Conservation (phyloP, 1,139 yeast genomes). For the Meyerozyma smithsonii region DNA sequence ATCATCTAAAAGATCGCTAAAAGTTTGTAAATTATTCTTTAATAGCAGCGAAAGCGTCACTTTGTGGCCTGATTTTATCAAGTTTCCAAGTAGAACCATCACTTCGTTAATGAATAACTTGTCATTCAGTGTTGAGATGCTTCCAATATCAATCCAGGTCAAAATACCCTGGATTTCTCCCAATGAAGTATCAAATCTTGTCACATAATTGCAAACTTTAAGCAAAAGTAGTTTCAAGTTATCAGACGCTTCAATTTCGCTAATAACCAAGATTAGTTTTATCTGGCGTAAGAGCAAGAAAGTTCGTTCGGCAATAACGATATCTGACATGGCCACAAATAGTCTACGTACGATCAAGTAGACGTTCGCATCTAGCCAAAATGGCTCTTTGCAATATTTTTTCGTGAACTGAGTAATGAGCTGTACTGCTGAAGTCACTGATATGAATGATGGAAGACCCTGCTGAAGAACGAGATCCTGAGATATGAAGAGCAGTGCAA, state of each 20-base stretch:
- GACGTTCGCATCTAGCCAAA: constrained; percentile 32
- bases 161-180: not conserved
- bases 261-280: constrained; percentile 31
- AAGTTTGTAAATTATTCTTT: not conserved
- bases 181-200: not conserved
- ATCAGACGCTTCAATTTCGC: constrained; percentile 8
- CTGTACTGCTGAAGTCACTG: constrained; percentile 24
- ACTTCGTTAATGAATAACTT: not conserved
- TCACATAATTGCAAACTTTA: not conserved
- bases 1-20: not conserved
- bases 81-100: not conserved
- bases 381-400: constrained; percentile 13
- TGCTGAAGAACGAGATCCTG: no score
- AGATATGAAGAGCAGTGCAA: not conserved
- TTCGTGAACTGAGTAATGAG: constrained; percentile 15
- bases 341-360: constrained; percentile 37
- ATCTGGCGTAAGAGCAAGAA: constrained; percentile 30
- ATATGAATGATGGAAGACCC: constrained; percentile 12
- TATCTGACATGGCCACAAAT: constrained; percentile 19
- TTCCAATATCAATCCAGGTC: not conserved
- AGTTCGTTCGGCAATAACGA: constrained; percentile 20
- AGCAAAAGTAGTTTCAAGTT: not conserved
- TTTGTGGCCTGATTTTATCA: not conserved
- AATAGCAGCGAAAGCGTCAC: not conserved
- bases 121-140: not conserved